Percentiles rank a stretch among this genome's conserved stretches.
These are phyloP conservation scores for Pythium oligandrum DNA, from an alignment of 352 stramenopile species.

Conservation along the genomic window DNA sequence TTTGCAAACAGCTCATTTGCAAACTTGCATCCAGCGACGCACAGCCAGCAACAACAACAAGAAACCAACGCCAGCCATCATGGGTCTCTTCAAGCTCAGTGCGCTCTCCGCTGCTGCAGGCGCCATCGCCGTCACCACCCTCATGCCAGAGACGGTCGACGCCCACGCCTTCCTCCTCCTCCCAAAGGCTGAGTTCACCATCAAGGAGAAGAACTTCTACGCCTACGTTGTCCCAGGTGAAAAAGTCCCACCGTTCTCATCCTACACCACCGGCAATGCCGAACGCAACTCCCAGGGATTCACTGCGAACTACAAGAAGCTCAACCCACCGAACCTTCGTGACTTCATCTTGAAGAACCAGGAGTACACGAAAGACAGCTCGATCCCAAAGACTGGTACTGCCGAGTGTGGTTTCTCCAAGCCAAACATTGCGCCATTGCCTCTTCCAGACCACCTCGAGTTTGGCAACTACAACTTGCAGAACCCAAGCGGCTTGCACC, in stretches of 20 bases:
- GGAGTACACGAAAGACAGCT: background rate
- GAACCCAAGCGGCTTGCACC: constrained; percentile 9
- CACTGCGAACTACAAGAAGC: constrained; percentile 10
- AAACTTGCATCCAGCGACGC: too few relatives aligned
- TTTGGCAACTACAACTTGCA: constrained; percentile 8
- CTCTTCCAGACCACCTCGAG: constrained; percentile 10
- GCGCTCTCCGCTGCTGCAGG: background rate
- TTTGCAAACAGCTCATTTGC: too few relatives aligned
- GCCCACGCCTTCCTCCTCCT: constrained; percentile 22
- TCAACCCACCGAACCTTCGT: background rate
- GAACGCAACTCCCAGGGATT: constrained; percentile 10
- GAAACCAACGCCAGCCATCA: background rate
- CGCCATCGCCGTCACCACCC: constrained; percentile 1
- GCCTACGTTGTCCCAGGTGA: constrained; percentile 12
- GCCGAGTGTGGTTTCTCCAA: constrained; percentile 10
- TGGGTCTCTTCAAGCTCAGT: constrained; percentile 1
- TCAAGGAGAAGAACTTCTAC: constrained; percentile 20
- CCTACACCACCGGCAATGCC: constrained; percentile 17
- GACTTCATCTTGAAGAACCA: constrained; percentile 14
- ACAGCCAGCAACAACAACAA: too few relatives aligned
- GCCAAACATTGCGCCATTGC: constrained; percentile 1
- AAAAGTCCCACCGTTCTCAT: constrained; percentile 12
- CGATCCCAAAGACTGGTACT: background rate
- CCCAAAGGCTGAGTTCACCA: constrained; percentile 22
- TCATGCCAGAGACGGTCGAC: constrained; percentile 5